Evolutionary conservation across 345 rosid species (phyloP), one percentile per base, ranked within the genome.

Genomic region (Kernera saxatilis): DNA sequence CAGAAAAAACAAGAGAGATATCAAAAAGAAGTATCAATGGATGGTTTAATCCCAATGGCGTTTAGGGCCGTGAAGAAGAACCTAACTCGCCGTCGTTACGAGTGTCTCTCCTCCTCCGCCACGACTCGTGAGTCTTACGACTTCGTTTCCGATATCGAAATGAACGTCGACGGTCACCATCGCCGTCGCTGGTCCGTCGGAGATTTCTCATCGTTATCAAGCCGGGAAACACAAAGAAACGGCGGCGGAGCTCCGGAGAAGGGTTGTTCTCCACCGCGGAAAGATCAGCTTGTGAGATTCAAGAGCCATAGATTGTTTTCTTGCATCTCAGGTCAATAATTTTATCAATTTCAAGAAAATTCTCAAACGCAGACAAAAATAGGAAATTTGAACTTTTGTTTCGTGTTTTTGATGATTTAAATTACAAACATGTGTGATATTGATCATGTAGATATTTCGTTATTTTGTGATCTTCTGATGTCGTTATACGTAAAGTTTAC

Each of bases 31-130:
- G 26, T 3, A 11, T 21, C 59, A 37, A 91, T 91, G 98, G 98
- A 93, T 18, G 99, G 99, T 15, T 75, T 94, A 3, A 74, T 94
- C 30, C 97, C 97, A 15, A 49, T 88, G 84, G 79, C 88, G 21
- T 83, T 54, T 79, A 88, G 70, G 60, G 92, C 93, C 23, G 66
- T 91, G 45, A 89, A 76, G 95, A 86, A 79, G 85, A 87, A 22
- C 44, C 79, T 51, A 37, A 80, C 69, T 48, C 94, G 91, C 26
- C 73, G 88, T 50, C 83, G 79, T 8, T 93, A 93, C 60, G 84
- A 91, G 80, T 82, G 88, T 59, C 87, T 93, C 56, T 87, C 95
- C 1, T 69, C 92, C 33, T 79, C 75, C 2, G 14, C 82, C 40
- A 55, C 88, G 1, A 19, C 40, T 53, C 52, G 49, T 60, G 81